These are phyloP conservation scores for Microcyclospora pomicola DNA, from an alignment of 2,329 filamentous ascomycete species.

Conservation along the genomic window DNA sequence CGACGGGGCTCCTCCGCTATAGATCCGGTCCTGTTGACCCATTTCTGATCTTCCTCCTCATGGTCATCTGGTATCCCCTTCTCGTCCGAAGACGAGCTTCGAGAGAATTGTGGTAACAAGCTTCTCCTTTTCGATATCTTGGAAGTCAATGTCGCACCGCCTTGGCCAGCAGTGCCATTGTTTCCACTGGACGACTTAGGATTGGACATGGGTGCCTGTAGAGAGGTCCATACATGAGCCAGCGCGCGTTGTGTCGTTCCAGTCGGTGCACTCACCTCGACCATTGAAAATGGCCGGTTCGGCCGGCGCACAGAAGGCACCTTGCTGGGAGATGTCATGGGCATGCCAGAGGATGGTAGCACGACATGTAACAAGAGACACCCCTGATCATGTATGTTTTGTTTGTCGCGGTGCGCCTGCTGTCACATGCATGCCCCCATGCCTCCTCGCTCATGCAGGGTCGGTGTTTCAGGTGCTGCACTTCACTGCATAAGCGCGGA, in stretches of 20 bases:
- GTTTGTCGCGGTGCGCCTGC: background rate
- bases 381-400: background rate
- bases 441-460: background rate
- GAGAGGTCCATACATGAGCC: background rate
- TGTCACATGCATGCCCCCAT: background rate
- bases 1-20: background rate
- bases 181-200: background rate
- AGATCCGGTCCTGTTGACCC: slow-evolving; percentile 2
- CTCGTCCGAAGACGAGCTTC: slow-evolving; percentile 11
- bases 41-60: slow-evolving; percentile 6
- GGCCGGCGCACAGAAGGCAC: slow-evolving; percentile 14
- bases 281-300: slow-evolving; percentile 19
- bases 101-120: slow-evolving; percentile 18
- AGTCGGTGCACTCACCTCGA: slow-evolving; percentile 10
- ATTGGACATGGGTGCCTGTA: slow-evolving; percentile 2
- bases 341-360: background rate
- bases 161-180: slow-evolving; percentile 1
- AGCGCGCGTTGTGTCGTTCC: no score
- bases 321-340: slow-evolving; percentile 13
- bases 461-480: no score
- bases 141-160: slow-evolving; percentile 2
- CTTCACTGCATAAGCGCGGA: no score
- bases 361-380: slow-evolving; percentile 1
- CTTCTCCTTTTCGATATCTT: slow-evolving; percentile 19
- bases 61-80: slow-evolving; percentile 12